A percentile compares a stretch with the other conserved stretches of the same genome.
phyloP scores from a whole-genome alignment of 208 protist genomes.

The Leishmania guyanensis region DNA sequence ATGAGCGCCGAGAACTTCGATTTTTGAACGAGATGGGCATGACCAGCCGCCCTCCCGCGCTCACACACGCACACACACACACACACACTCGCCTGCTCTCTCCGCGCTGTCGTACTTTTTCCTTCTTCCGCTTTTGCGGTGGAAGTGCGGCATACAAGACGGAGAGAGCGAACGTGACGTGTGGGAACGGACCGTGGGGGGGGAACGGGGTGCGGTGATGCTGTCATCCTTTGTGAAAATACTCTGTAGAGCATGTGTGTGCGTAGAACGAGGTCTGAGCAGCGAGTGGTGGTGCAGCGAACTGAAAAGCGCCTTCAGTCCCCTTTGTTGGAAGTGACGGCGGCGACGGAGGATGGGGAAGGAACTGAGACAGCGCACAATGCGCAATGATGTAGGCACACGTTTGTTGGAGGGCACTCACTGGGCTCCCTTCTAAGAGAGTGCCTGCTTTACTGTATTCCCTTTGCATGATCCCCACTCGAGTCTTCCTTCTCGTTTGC shows the following conservation, averaged over 20 bases:
- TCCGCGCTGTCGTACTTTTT: not conserved
- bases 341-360: not conserved
- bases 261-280: not conserved
- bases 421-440: not conserved
- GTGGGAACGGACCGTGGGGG: not conserved
- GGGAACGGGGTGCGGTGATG: not conserved
- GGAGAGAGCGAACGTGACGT: not conserved
- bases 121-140: not conserved
- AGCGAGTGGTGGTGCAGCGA: not conserved
- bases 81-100: not conserved
- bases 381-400: not conserved
- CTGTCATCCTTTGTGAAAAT: not conserved
- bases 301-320: not conserved
- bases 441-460: not conserved
- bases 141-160: not conserved
- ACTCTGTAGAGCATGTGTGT: not conserved
- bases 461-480: not conserved
- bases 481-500: not conserved
- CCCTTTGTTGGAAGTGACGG: not conserved
- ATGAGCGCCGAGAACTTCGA: conserved; percentile 79
- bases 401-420: not conserved
- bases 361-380: not conserved
- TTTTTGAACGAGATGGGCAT: conserved; percentile 40
- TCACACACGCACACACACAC: too few relatives aligned
- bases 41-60: not conserved